Evolutionary conservation across 805 yeast species (phyloP).

Genomic region (Candida rishiriensis): DNA sequence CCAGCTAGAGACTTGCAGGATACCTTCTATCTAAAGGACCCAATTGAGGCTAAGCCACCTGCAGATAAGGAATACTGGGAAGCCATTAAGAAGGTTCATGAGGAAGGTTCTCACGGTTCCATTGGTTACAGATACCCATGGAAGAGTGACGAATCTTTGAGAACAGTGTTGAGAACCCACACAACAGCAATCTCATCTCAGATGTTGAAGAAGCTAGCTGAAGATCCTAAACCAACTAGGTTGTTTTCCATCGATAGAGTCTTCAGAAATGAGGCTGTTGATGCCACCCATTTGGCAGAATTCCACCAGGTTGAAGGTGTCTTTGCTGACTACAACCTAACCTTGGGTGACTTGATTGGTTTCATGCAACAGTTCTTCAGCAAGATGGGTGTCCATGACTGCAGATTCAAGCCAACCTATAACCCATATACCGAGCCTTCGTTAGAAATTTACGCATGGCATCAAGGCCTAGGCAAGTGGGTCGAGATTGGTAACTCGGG

Average conservation of each 20-base stretch:
- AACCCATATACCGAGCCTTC: slow-evolving; percentile 99
- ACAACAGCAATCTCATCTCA: slow-evolving; percentile 91
- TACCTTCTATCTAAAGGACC: slow-evolving; percentile 96
- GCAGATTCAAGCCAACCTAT: slow-evolving; percentile 97
- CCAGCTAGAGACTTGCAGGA: slow-evolving; percentile 99
- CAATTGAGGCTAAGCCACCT: slow-evolving; percentile 74
- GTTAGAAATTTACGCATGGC: slow-evolving; percentile 96
- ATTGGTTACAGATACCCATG: slow-evolving; percentile 98
- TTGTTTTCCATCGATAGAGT: slow-evolving; percentile 96
- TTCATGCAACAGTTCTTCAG: slow-evolving; percentile 97
- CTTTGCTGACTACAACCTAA: slow-evolving; percentile 90
- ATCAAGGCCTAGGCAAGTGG: slow-evolving; percentile 91
- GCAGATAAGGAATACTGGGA: slow-evolving; percentile 75
- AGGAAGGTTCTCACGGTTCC: slow-evolving; percentile 87
- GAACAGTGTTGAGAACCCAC: slow-evolving; percentile 94
- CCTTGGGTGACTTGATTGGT: slow-evolving; percentile 94
- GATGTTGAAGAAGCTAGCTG: slow-evolving; percentile 82
- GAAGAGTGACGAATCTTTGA: slow-evolving; percentile 86
- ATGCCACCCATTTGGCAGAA: slow-evolving; percentile 98
- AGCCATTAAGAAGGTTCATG: slow-evolving; percentile 78
- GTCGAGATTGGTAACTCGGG: slow-evolving; percentile 99
- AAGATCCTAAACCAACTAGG: slow-evolving; percentile 84
- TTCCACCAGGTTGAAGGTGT: slow-evolving; percentile 99
- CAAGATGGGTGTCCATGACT: slow-evolving; percentile 93
- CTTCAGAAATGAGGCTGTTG: slow-evolving; percentile 99